Evolutionary conservation across 768 basidiomycete species (phyloP).

Genomic region (Termitomyces sp.): DNA sequence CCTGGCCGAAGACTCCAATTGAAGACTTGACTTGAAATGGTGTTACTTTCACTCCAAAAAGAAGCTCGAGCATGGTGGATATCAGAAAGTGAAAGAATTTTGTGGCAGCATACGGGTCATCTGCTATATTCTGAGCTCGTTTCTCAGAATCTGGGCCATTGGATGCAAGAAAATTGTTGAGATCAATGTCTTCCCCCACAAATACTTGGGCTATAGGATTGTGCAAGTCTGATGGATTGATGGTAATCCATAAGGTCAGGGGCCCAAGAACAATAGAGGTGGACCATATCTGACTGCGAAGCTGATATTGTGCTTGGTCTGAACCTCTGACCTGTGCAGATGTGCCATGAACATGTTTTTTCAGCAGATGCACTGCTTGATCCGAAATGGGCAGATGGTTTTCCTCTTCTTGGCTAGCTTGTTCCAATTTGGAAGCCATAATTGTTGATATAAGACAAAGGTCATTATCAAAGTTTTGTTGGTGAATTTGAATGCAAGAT

Average conservation of each 20-base stretch:
- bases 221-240: constrained; percentile 37
- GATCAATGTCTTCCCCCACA: constrained; percentile 37
- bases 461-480: constrained; percentile 19
- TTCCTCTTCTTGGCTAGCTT: constrained; percentile 31
- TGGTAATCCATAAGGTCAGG: constrained; percentile 38
- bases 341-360: constrained; percentile 22
- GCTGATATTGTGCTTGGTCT: constrained; percentile 22
- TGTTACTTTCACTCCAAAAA: constrained; percentile 27
- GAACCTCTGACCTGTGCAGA: constrained; percentile 24
- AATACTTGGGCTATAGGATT: constrained; percentile 44
- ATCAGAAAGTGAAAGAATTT: constrained; percentile 22
- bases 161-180: constrained; percentile 30
- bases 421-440: constrained; percentile 21
- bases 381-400: constrained; percentile 17
- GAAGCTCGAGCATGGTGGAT: constrained; percentile 19
- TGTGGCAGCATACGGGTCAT: too few species aligned
- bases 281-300: constrained; percentile 34
- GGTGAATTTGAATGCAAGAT: constrained; percentile 29
- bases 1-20: constrained; percentile 28
- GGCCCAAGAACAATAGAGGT: constrained; percentile 24
- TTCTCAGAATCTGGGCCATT: constrained; percentile 20
- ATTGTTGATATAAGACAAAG: constrained; percentile 19
- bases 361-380: constrained; percentile 20
- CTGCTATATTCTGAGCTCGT: constrained; percentile 24
- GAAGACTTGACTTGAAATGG: constrained; percentile 11